Evolutionary conservation across 1,139 yeast species (phyloP), one percentile per base, ranked within the genome.

Genomic region (Eremothecium cymbalariae): DNA sequence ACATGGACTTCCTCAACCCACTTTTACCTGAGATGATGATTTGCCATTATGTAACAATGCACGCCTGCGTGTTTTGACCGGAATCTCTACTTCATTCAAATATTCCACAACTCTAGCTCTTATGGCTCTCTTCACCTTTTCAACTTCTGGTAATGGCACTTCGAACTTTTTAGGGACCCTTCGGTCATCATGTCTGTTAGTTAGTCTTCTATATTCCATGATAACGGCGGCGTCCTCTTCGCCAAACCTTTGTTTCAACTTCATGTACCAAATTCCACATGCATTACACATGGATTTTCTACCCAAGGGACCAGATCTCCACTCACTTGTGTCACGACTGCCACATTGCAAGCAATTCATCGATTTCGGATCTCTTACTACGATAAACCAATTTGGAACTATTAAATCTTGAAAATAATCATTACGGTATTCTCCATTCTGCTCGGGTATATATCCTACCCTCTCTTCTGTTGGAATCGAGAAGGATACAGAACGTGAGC

Each of bases 261-360:
- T 53, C 21, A 48, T 45, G 36, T 51, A 53, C 35, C 73, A 82
- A 33, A 85, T 64, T 0, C 95, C 95, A 60, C 95, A 85, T 0
- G 95, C 94, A 57, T 85, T 85, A 59, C 95, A 85, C 39, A 85
- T 63, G 0, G 94, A 82, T 34, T 93, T 66, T 9, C 80, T 81
- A 0, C 95, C 95, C 42, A 75, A 73, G 2, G 95, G 95, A 0
- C 95, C 95, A 38, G 86, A 68, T 45, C 95, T 67, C 95, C 95
- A 85, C 60, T 85, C 95, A 1, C 95, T 94, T 1, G 95, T 84
- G 41, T 78, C 84, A 2, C 73, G 70, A n/a, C 82, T 77, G 14
- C 80, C 82, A 57, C 95, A 85, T 43, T 80, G 74, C 39, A 68
- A 70, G 52, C 86, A 78, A 24, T 55, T 51, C 36, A 42, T 39